phyloP scores from a whole-genome alignment of 345 rosid species.

The Orychophragmus violaceus region DNA sequence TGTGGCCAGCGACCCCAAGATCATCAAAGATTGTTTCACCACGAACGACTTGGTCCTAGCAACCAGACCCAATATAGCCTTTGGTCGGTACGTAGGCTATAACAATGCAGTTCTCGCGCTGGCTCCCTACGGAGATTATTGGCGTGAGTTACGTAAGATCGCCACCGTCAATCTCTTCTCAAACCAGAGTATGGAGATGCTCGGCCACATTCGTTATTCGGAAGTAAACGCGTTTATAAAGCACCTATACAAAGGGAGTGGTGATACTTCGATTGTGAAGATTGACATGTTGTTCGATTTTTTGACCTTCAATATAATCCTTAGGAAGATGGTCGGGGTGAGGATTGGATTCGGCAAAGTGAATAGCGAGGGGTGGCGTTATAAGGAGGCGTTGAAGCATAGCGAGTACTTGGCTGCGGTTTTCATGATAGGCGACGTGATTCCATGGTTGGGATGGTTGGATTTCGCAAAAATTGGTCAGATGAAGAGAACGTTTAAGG shows the following conservation, averaged over 20 bases:
- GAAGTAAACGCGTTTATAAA: slow-evolving; percentile 41
- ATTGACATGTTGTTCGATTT: slow-evolving; percentile 39
- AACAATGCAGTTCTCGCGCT: slow-evolving; percentile 42
- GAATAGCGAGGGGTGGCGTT: slow-evolving; percentile 41
- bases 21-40: slow-evolving; percentile 45
- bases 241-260: slow-evolving; percentile 29
- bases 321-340: slow-evolving; percentile 49
- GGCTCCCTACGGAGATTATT: slow-evolving; percentile 56
- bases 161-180: slow-evolving; percentile 52
- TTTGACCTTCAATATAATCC: slow-evolving; percentile 48
- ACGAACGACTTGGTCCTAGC: slow-evolving; percentile 49
- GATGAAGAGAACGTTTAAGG: slow-evolving; percentile 48
- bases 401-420: slow-evolving; percentile 36
- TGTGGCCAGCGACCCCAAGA: slow-evolving; percentile 41
- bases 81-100: slow-evolving; percentile 54
- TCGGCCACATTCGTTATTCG: slow-evolving; percentile 37
- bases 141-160: slow-evolving; percentile 63
- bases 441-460: slow-evolving; percentile 58
- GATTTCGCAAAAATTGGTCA: slow-evolving; percentile 38
- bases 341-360: slow-evolving; percentile 18
- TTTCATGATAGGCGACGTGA: slow-evolving; percentile 40
- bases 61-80: slow-evolving; percentile 44
- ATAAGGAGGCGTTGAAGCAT: slow-evolving; percentile 36
- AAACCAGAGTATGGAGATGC: slow-evolving; percentile 36
- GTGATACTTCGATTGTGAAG: slow-evolving; percentile 19